Percentiles rank a stretch among this genome's conserved stretches.
Conservation (phyloP, 192 early-diverging fungal species). For the Podila epigama region DNA sequence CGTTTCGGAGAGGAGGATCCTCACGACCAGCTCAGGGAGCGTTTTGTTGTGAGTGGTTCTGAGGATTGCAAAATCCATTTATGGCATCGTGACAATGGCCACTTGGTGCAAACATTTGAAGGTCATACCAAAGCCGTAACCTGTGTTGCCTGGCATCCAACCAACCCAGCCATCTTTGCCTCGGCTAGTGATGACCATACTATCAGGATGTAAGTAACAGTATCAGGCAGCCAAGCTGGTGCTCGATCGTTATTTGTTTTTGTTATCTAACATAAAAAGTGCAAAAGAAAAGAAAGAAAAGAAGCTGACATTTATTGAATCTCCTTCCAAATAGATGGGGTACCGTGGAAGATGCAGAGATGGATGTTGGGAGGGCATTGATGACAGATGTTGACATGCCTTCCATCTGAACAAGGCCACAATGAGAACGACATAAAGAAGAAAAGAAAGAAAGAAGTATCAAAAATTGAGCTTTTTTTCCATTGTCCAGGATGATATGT, state of each 20-base stretch:
- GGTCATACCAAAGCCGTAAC: constrained; percentile 79
- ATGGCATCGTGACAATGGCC: constrained; percentile 79
- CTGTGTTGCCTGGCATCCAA: constrained; percentile 76
- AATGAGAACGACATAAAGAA: not conserved
- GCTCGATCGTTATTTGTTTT: not conserved
- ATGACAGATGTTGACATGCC: not conserved
- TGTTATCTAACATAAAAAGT: too few species aligned
- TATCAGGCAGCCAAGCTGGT: too few species aligned
- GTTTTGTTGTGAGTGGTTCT: constrained; percentile 91
- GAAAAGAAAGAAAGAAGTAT: not conserved
- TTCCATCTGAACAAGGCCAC: not conserved
- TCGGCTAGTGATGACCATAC: constrained; percentile 85
- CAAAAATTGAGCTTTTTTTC: too few species aligned
- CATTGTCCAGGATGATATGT: too few species aligned
- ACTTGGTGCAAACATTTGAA: constrained; percentile 69
- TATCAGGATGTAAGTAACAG: constrained; percentile 75
- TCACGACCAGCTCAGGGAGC: constrained; percentile 49
- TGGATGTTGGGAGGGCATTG: not conserved
- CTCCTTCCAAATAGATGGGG: constrained; percentile 14
- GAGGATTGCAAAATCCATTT: constrained; percentile 84
- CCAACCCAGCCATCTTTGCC: constrained; percentile 73
- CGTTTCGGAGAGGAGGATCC: not conserved
- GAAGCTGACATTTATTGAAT: not conserved
- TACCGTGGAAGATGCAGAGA: constrained; percentile 22
- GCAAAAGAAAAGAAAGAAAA: too few species aligned